These are phyloP conservation scores for Wickerhamomyces mucosus DNA, from an alignment of 805 yeast species.

Conservation along the genomic window DNA sequence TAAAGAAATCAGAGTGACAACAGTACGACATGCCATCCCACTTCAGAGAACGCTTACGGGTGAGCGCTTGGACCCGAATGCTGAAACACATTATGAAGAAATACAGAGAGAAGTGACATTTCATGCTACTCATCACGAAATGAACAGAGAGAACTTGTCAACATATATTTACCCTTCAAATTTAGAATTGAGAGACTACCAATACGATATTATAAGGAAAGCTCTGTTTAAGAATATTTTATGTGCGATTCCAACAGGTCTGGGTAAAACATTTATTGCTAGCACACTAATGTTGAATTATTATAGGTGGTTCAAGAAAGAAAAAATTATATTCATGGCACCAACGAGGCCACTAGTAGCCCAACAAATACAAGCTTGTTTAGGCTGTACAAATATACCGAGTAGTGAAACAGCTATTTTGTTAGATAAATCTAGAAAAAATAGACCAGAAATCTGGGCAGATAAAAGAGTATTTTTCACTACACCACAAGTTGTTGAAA, in stretches of 20 bases:
- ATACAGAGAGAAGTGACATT: constrained; percentile 24
- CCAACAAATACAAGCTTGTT: constrained; percentile 91
- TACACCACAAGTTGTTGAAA: constrained; percentile 94
- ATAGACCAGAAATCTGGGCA: constrained; percentile 73
- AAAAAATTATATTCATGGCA: constrained; percentile 88
- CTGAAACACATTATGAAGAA: constrained; percentile 26
- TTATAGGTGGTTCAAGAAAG: constrained; percentile 70
- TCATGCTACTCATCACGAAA: constrained; percentile 41
- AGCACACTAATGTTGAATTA: constrained; percentile 88
- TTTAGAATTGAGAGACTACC: constrained; percentile 79
- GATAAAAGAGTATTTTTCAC: constrained; percentile 76
- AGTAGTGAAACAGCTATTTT: constrained; percentile 69
- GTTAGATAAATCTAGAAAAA: constrained; percentile 45
- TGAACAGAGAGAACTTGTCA: constrained; percentile 29
- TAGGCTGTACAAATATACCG: constrained; percentile 79
- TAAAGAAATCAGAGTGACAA: constrained; percentile 22
- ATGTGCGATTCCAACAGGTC: constrained; percentile 94
- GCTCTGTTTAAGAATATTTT: constrained; percentile 67
- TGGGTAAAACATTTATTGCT: constrained; percentile 96
- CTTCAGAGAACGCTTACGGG: constrained; percentile 28
- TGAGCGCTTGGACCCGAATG: constrained; percentile 13
- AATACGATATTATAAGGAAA: constrained; percentile 63
- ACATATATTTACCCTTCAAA: constrained; percentile 80
- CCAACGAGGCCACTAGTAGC: constrained; percentile 96
- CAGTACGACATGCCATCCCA: constrained; percentile 20